Conservation (phyloP, 805 yeast species). For the Zygoascus tannicola region DNA sequence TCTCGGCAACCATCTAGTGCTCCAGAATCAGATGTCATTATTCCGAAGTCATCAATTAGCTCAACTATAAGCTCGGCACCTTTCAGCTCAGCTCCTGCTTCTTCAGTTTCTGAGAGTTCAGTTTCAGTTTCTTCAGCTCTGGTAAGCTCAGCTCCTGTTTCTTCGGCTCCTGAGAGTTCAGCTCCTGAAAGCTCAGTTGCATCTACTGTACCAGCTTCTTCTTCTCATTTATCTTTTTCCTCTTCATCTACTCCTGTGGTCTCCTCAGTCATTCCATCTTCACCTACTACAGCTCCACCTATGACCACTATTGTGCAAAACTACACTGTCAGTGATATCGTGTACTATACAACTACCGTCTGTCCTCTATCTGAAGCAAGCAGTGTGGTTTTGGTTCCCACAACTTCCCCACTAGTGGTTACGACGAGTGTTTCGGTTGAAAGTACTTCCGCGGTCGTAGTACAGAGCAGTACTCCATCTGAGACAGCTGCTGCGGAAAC, state of each 20-base stretch:
- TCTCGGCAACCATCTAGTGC: no score
- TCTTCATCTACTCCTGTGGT: conserved; percentile 1
- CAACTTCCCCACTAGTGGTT: no score
- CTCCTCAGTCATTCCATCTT: background rate
- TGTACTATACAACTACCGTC: background rate
- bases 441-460: background rate
- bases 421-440: no score
- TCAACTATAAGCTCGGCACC: no score
- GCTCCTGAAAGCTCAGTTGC: background rate
- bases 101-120: background rate
- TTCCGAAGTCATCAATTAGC: no score
- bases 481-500: no score
- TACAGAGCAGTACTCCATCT: background rate
- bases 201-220: background rate
- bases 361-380: no score
- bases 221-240: background rate
- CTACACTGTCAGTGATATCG: background rate
- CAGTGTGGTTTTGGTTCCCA: no score
- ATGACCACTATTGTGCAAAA: background rate
- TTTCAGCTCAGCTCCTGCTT: background rate
- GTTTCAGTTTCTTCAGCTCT: background rate
- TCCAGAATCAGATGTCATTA: no score
- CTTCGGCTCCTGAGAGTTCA: background rate
- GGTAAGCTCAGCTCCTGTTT: background rate
- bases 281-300: background rate